A percentile compares a stretch with the other conserved stretches of the same genome.
Conservation (phyloP, 352 stramenopile species). For the Pythium phragmiticola region DNA sequence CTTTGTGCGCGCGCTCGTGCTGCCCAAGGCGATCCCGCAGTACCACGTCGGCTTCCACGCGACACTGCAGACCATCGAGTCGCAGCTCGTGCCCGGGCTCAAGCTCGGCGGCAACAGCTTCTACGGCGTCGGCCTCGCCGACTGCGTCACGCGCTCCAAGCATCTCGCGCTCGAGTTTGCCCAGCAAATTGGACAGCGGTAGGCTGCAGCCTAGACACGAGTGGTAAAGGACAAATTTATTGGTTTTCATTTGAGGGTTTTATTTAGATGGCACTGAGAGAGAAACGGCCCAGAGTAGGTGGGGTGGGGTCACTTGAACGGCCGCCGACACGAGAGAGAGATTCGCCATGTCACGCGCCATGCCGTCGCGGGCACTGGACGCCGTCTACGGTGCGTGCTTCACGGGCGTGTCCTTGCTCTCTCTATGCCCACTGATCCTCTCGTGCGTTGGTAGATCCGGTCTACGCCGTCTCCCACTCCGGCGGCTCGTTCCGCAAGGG, state of each 20-base stretch:
- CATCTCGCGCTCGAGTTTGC: conserved; percentile 70
- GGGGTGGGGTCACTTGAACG: too few species aligned
- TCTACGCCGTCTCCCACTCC: conserved; percentile 76
- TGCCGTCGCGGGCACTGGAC: conserved; percentile 68
- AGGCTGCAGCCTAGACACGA: background rate
- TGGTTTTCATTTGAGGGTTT: background rate
- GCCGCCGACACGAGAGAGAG: too few species aligned
- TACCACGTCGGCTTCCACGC: conserved; percentile 81
- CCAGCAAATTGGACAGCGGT: conserved; percentile 22
- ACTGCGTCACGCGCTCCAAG: conserved; percentile 84
- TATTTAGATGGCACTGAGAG: too few species aligned
- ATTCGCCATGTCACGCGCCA: conserved; percentile 47
- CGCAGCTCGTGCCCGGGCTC: conserved; percentile 48
- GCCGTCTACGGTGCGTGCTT: conserved; percentile 63
- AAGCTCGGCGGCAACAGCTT: conserved; percentile 83
- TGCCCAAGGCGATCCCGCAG: conserved; percentile 78
- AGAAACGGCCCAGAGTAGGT: background rate
- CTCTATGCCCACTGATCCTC: background rate
- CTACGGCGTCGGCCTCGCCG: conserved; percentile 84
- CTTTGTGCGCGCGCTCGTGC: conserved; percentile 50
- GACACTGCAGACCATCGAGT: conserved; percentile 61
- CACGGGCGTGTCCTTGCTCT: background rate
- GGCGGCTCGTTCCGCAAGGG: conserved; percentile 61
- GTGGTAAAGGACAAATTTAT: background rate
- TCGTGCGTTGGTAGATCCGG: conserved; percentile 39